phyloP scores from a whole-genome alignment of 352 stramenopile genomes.

The Globisporangium viniferum region DNA sequence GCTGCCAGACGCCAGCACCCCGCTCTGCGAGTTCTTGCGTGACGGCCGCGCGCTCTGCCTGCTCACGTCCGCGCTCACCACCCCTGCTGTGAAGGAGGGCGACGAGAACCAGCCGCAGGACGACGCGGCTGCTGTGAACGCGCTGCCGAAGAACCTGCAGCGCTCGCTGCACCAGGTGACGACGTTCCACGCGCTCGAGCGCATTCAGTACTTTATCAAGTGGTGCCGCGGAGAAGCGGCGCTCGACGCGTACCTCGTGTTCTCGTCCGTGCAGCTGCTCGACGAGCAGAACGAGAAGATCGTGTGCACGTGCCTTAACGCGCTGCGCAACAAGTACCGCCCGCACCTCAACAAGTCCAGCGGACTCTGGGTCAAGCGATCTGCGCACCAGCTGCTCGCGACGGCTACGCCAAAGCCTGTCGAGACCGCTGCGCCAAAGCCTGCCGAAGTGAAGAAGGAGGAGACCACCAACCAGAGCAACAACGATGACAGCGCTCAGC shows the following conservation, averaged over 20 bases:
- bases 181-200: slow-evolving; percentile 81
- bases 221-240: slow-evolving; percentile 57
- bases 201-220: slow-evolving; percentile 85
- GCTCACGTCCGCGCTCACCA: slow-evolving; percentile 45
- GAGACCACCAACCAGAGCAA: slow-evolving; percentile 12
- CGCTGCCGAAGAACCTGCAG: slow-evolving; percentile 70
- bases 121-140: slow-evolving; percentile 10
- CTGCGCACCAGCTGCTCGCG: slow-evolving; percentile 1
- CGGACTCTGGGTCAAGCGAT: slow-evolving; percentile 12
- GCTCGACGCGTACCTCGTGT: slow-evolving; percentile 71
- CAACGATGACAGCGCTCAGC: not conserved
- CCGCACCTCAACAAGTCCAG: slow-evolving; percentile 17
- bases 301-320: slow-evolving; percentile 56
- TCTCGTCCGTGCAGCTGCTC: slow-evolving; percentile 76
- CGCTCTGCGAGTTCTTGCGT: slow-evolving; percentile 67
- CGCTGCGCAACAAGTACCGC: slow-evolving; percentile 57
- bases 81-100: slow-evolving; percentile 19
- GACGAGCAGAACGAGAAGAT: slow-evolving; percentile 73
- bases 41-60: slow-evolving; percentile 76
- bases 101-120: slow-evolving; percentile 8
- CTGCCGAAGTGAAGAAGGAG: not conserved
- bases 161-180: slow-evolving; percentile 61
- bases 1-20: slow-evolving; percentile 23
- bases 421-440: not conserved
- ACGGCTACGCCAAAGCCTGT: not conserved